phyloP scores from a whole-genome alignment of 1,139 yeast genomes.

The Casaregolazyma suthepensis region DNA sequence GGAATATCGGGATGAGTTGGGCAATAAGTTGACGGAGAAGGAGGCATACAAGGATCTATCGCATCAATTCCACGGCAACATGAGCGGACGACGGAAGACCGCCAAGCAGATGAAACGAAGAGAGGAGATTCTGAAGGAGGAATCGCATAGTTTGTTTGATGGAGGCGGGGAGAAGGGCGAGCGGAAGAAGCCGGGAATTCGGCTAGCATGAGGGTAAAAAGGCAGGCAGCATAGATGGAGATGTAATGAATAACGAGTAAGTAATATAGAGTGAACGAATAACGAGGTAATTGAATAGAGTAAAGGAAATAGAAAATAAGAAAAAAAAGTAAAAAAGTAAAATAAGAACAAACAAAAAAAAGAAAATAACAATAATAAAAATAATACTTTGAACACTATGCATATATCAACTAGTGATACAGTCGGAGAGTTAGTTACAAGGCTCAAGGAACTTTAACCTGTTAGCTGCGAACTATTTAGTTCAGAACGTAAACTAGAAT shows the following conservation, averaged over 20 bases:
- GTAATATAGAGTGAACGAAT: neutral
- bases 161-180: neutral
- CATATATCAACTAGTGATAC: neutral
- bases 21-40: constrained; percentile 57
- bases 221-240: neutral
- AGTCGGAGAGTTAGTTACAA: no score
- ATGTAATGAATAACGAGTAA: neutral
- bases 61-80: constrained; percentile 78
- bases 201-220: constrained; percentile 7
- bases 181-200: constrained; percentile 12
- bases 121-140: constrained; percentile 19
- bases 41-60: constrained; percentile 83
- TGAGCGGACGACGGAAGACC: constrained; percentile 40
- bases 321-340: no score
- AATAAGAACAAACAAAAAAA: no score
- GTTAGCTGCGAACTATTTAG: no score
- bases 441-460: no score
- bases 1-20: constrained; percentile 65
- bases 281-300: no score
- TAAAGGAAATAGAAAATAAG: no score
- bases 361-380: no score
- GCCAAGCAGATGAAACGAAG: constrained; percentile 35
- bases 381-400: no score
- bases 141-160: constrained; percentile 24
- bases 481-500: no score